phyloP scores from a whole-genome alignment of 345 rosid genomes.

The Gossypium turneri region DNA sequence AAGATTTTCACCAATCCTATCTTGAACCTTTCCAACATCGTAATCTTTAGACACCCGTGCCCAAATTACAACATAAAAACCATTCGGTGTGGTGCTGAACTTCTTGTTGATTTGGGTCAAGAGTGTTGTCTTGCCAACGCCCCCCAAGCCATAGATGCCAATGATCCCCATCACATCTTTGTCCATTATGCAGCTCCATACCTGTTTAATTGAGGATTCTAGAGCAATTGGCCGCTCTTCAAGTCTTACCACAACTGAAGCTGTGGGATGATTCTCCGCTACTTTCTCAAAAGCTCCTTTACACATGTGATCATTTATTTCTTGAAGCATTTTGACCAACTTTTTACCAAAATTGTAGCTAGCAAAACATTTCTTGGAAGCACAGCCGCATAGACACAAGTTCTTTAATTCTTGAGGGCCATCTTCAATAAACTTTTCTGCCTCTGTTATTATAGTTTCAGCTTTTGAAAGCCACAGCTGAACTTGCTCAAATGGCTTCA shows the following conservation, averaged over 20 bases:
- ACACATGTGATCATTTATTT: too few relatives aligned
- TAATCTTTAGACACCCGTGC: not conserved
- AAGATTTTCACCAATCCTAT: not conserved
- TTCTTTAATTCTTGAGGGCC: too few relatives aligned
- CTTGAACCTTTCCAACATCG: not conserved
- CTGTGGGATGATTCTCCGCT: not conserved
- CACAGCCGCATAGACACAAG: too few relatives aligned
- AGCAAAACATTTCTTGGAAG: too few relatives aligned
- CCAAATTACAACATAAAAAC: not conserved
- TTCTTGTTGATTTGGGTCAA: not conserved
- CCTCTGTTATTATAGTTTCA: too few relatives aligned
- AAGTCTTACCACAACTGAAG: not conserved
- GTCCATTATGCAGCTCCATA: not conserved
- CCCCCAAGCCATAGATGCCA: not conserved
- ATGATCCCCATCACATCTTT: not conserved
- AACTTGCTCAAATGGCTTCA: too few relatives aligned
- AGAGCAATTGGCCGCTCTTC: not conserved
- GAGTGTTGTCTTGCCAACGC: not conserved
- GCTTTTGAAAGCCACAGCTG: too few relatives aligned
- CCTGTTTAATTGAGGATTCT: not conserved
- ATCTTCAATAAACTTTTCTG: too few relatives aligned
- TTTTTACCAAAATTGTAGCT: too few relatives aligned
- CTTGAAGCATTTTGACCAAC: too few relatives aligned
- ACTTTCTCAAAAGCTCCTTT: conserved; percentile 6
- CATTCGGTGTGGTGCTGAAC: not conserved